Conservation (phyloP, 2,329 filamentous ascomycete genomes). For the Knoxdaviesia capensis region DNA sequence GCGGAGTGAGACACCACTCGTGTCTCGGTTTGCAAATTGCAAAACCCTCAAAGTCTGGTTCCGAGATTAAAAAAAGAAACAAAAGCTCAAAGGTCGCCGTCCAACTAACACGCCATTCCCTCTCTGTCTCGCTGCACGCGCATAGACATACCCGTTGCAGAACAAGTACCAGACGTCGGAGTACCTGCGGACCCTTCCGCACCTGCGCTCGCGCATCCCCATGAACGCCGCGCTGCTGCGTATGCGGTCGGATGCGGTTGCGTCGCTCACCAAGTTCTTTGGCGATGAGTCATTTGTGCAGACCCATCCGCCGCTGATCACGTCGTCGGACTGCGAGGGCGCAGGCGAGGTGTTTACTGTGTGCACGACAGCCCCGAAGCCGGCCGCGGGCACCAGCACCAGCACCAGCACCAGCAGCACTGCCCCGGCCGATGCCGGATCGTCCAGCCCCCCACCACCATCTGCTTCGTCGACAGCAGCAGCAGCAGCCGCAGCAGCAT, state of each 20-base stretch:
- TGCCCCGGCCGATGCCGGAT: too few relatives aligned
- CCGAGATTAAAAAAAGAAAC: too few relatives aligned
- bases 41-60: too few relatives aligned
- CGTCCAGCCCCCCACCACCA: too few relatives aligned
- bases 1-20: too few relatives aligned
- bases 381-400: too few relatives aligned
- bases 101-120: constrained; percentile 4
- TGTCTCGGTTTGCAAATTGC: too few relatives aligned
- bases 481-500: constrained; percentile 11
- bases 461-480: background rate
- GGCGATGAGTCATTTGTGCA: constrained; percentile 50
- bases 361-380: constrained; percentile 17
- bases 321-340: constrained; percentile 92
- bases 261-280: constrained; percentile 59
- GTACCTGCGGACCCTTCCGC: constrained; percentile 71
- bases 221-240: constrained; percentile 64
- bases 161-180: constrained; percentile 90
- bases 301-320: constrained; percentile 83
- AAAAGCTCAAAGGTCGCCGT: background rate
- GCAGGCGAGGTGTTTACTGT: constrained; percentile 85
- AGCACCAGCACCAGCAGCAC: too few relatives aligned
- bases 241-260: constrained; percentile 63
- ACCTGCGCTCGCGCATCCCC: constrained; percentile 65
- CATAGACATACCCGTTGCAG: constrained; percentile 74
- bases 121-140: background rate